Base-by-base conservation (phyloP, 176 grass and related monocot species). In the Oryza nivara region DNA sequence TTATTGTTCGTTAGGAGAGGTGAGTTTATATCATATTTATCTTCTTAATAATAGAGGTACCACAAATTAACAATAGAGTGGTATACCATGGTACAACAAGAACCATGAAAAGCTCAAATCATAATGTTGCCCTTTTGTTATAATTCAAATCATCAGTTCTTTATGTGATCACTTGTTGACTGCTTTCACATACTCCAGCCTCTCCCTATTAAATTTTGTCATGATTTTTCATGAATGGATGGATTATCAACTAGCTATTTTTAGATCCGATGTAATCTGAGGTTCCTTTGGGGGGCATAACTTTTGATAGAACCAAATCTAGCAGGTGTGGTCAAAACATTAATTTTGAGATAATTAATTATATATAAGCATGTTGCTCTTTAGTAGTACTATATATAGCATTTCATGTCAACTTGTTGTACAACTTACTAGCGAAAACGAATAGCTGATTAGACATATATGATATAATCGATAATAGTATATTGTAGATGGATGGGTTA, bases 261-360 rank as follows among this genome's bases (percentile, higher is more conserved):
- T 49, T 83, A 51, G 61, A 86, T 66, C 40, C 20, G 74, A 63
- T 65, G 48, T 49, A 84, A 84, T 77, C 80, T 47, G 28, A 9
- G 19, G 49, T 68, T 63, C 64, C 72, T 77, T 86, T 83, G 4
- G 40, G 71, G 0, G 17, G 47, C 84, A 78, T 83, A 20, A 38
- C 68, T 74, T 88, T 58, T 68, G 47, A 34, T 79, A 64, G 69
- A 87, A 75, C 48, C 41, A 70, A 79, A 90, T 87, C 69, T 69
- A 69, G 36, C 43, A 75, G 43, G 48, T 79, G 48, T 79, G 73
- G 67, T 74, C 48, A 74, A 28, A 25, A 58, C 19, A 58, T 58
- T 63, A 69, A 52, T 76, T 67, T 65, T 23, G 7, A 82, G 26
- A 64, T n/a, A 0, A 58, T 58, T 76, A 23, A 77, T 82, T 73